A percentile compares a stretch with the other conserved stretches of the same genome.
Conservation (phyloP, 352 stramenopile species). For the Globisporangium ultimum region DNA sequence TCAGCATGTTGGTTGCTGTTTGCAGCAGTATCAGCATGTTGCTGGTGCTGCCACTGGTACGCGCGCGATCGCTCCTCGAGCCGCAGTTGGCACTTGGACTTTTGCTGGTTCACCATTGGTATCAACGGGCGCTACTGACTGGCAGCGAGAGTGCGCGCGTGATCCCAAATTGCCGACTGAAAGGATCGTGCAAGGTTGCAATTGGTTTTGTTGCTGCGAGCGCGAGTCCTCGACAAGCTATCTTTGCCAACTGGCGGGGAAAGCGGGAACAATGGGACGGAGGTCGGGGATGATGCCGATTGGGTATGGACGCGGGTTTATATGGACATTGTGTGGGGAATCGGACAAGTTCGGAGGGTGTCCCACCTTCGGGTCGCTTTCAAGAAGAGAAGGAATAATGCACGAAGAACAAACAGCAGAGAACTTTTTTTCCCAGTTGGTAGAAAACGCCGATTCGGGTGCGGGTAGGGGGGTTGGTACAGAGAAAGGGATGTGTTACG, state of each 20-base stretch:
- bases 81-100: slow-evolving; percentile 70
- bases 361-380: background rate
- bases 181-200: background rate
- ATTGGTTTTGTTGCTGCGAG: too few relatives aligned
- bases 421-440: too few relatives aligned
- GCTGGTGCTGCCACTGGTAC: slow-evolving; percentile 20
- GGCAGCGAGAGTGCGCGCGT: background rate
- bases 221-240: too few relatives aligned
- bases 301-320: background rate
- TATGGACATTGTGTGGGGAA: too few relatives aligned
- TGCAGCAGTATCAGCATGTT: background rate
- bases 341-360: background rate
- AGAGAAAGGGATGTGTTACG: too few relatives aligned
- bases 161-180: background rate
- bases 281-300: background rate
- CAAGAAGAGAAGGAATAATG: background rate
- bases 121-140: background rate
- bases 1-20: background rate
- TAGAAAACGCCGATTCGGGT: too few relatives aligned
- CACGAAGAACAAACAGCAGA: background rate
- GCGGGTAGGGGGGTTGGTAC: too few relatives aligned
- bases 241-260: background rate
- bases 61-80: slow-evolving; percentile 53
- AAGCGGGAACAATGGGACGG: background rate
- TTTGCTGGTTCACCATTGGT: slow-evolving; percentile 51